Conservation (phyloP, 129 eudicot genomes). For the Lactuca sativa region DNA sequence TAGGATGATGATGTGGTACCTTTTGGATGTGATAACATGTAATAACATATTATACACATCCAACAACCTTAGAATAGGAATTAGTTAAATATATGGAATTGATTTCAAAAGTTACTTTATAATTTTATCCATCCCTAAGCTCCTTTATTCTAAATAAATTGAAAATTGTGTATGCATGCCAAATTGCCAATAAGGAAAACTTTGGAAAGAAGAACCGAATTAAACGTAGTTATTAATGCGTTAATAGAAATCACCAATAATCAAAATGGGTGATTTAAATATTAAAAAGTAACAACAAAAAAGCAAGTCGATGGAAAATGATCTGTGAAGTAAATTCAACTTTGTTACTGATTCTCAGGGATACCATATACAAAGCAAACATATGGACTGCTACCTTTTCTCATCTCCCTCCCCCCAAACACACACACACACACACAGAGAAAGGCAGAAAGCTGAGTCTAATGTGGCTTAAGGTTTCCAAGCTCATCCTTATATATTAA, state of each 20-base stretch:
- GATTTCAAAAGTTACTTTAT: neutral
- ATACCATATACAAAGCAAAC: constrained; percentile 38
- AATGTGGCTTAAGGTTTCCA: neutral
- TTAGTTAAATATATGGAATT: too few relatives aligned
- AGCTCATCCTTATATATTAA: too few relatives aligned
- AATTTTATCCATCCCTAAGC: neutral
- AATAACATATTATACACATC: too few relatives aligned
- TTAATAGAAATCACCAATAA: constrained; percentile 7
- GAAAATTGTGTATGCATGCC: neutral
- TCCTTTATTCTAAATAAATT: neutral
- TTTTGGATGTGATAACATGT: too few relatives aligned
- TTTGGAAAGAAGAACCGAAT: neutral
- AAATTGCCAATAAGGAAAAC: neutral
- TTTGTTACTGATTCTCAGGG: constrained; percentile 38
- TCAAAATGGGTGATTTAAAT: constrained; percentile 13
- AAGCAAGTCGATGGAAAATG: constrained; percentile 34
- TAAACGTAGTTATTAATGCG: neutral
- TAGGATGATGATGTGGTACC: too few relatives aligned
- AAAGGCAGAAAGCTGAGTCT: neutral
- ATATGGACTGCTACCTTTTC: constrained; percentile 22
- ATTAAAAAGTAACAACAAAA: constrained; percentile 29
- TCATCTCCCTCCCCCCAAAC: neutral
- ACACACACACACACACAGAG: too few relatives aligned
- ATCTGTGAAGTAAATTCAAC: constrained; percentile 28
- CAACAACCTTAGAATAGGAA: too few relatives aligned